Conservation (phyloP, 2,329 filamentous ascomycete species). For the Pyrenochaeta sp. region DNA sequence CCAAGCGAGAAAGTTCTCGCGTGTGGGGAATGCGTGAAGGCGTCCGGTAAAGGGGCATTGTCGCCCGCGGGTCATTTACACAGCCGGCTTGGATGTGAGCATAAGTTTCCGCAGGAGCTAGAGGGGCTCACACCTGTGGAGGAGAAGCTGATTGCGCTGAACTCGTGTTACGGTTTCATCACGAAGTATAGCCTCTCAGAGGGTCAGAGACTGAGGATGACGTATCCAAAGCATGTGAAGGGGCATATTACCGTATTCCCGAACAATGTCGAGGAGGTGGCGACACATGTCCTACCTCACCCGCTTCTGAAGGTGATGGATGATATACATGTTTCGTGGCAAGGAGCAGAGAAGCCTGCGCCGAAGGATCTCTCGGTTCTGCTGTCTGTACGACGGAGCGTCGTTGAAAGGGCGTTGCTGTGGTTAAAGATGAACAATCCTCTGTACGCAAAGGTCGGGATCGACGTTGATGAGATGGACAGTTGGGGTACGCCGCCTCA, state of each 20-base stretch:
- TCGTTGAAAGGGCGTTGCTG: slow-evolving; percentile 1
- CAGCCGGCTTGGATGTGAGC: slow-evolving; percentile 2
- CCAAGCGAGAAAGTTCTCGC: not conserved
- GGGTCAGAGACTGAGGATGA: slow-evolving; percentile 1
- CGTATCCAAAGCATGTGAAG: slow-evolving; percentile 7
- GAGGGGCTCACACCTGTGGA: slow-evolving; percentile 1
- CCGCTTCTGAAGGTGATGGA: slow-evolving; percentile 5
- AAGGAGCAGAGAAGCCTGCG: not conserved
- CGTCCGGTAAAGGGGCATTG: not conserved
- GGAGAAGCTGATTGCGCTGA: slow-evolving; percentile 8
- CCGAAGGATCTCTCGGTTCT: slow-evolving; percentile 4
- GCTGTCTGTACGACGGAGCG: slow-evolving; percentile 1
- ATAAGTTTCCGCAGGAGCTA: slow-evolving; percentile 3
- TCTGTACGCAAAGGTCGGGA: not conserved
- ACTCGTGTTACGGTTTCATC: slow-evolving; percentile 6
- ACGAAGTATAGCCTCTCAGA: slow-evolving; percentile 4
- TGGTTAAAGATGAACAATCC: slow-evolving; percentile 3
- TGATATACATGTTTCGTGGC: not conserved
- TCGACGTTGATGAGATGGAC: not conserved
- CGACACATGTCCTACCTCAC: slow-evolving; percentile 3
- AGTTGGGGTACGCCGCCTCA: not conserved
- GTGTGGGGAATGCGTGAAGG: not conserved
- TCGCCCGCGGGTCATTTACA: not conserved
- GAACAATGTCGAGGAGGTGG: slow-evolving; percentile 4
- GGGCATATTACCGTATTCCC: slow-evolving; percentile 8